Evolutionary conservation across 179 eudicot species (phyloP).

Genomic region (Actinidia chinensis): DNA sequence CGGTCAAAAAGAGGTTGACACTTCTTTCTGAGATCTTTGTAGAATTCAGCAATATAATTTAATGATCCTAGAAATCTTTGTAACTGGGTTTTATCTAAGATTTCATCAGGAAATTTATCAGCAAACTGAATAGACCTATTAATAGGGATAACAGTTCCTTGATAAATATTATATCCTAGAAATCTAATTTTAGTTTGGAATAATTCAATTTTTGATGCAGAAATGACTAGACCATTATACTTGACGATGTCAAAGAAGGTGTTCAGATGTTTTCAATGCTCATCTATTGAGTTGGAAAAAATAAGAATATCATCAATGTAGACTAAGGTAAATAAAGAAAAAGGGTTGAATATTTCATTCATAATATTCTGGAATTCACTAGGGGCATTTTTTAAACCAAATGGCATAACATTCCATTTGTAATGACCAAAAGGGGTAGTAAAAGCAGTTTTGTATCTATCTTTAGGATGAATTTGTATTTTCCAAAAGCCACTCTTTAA

Average conservation of each 20-base stretch:
- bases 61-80: background rate
- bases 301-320: no score
- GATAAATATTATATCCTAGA: background rate
- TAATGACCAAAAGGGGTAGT: no score
- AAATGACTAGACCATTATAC: background rate
- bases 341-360: no score
- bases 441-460: no score
- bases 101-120: background rate
- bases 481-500: no score
- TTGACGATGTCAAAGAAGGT: background rate
- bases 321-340: no score
- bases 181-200: no score
- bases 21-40: background rate
- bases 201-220: background rate
- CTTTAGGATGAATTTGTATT: no score
- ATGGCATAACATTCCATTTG: no score
- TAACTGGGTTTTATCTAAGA: no score
- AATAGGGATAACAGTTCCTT: background rate
- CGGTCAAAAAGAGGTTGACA: background rate
- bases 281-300: background rate
- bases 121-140: background rate
- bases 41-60: background rate
- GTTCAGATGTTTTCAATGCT: background rate
- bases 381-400: no score
- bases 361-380: no score